Evolutionary conservation across 2,329 filamentous ascomycete genomes (phyloP), one percentile per base, ranked within the genome.

Genomic region (Alternaria arbusti): DNA sequence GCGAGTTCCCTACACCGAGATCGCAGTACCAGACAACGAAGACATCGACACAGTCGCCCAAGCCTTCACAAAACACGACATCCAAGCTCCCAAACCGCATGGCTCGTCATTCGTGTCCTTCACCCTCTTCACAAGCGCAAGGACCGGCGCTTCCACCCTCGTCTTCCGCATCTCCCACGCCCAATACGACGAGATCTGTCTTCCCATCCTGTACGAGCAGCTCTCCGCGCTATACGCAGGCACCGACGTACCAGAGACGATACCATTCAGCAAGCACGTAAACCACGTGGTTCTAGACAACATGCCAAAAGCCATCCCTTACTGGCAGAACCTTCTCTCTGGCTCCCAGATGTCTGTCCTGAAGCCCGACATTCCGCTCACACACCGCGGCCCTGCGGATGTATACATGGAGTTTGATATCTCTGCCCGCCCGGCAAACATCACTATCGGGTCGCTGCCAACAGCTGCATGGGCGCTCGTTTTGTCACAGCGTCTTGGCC

Each of bases 151-250:
- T 11, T 76, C 80, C 6, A 82, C 83, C 49, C 85, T 91, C 13
- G 80, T 86, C 62, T 84, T 90, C 74, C 86, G 89, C 59, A 85
- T 91, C 59, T 91, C 89, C 0, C 89, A 91, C 74, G 87, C 89
- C 0, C 89, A 91, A 68, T 91, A 91, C 72, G 89, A 91, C 67
- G 89, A 89, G 66, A 88, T 91, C 22, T 91, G 87, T 67, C 83
- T 91, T 9, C 86, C 88, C 0, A 80, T 84, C n/a, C 84, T 91
- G 20, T 84, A 91, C 61, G 83, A 83, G 17, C 87, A 90, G 70
- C 84, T 91, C 44, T 86, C 86, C 4, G 82, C 84, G 0, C 80
- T 89, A 6, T 89, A 86, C 54, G 73, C 82, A 45, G 82, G 80
- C 8, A 64, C 64, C 7, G 32, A 66, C 0, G 58, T 81, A 6